phyloP scores from a whole-genome alignment of 495 filamentous ascomycete genomes.

The Baudoinia panamericana region DNA sequence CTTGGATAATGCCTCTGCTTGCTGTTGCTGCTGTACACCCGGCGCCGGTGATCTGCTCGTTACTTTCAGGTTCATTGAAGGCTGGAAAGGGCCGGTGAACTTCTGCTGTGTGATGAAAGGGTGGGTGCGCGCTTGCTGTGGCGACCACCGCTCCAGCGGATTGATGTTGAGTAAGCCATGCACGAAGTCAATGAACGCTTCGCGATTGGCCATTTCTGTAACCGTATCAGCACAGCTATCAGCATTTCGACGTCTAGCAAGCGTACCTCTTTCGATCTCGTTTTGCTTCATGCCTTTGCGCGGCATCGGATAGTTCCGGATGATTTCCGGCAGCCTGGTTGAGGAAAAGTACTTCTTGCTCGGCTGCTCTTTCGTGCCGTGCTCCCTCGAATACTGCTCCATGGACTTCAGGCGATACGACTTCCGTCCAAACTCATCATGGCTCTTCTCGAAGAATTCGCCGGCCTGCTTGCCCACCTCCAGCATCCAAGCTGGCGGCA shows the following conservation, averaged over 20 bases:
- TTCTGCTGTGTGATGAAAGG: slow-evolving; percentile 99
- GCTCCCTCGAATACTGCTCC: slow-evolving; percentile 93
- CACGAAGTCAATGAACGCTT: slow-evolving; percentile 99
- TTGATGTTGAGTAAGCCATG: slow-evolving; percentile 88
- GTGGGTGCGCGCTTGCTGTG: slow-evolving; percentile 92
- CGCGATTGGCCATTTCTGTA: slow-evolving; percentile 90
- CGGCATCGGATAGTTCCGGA: slow-evolving; percentile 94
- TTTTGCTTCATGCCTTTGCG: slow-evolving; percentile 98
- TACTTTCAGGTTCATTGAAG: slow-evolving; percentile 92
- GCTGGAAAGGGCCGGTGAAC: slow-evolving; percentile 87
- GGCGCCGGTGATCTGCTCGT: slow-evolving; percentile 77
- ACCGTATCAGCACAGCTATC: neutral
- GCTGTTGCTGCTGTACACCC: slow-evolving; percentile 93
- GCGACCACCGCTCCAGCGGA: slow-evolving; percentile 93
- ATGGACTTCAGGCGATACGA: slow-evolving; percentile 89
- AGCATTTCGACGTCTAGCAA: neutral
- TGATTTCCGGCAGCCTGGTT: slow-evolving; percentile 87
- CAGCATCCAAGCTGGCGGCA: slow-evolving; percentile 97
- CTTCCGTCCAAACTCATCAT: slow-evolving; percentile 81
- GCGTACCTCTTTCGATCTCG: slow-evolving; percentile 87
- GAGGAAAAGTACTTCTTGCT: slow-evolving; percentile 99
- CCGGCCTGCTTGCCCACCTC: slow-evolving; percentile 97
- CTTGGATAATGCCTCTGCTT: slow-evolving; percentile 81
- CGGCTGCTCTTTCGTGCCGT: slow-evolving; percentile 91
- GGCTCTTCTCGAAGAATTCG: slow-evolving; percentile 92